phyloP scores from a whole-genome alignment of 768 basidiomycete genomes.

The Hysterangium stoloniferum region DNA sequence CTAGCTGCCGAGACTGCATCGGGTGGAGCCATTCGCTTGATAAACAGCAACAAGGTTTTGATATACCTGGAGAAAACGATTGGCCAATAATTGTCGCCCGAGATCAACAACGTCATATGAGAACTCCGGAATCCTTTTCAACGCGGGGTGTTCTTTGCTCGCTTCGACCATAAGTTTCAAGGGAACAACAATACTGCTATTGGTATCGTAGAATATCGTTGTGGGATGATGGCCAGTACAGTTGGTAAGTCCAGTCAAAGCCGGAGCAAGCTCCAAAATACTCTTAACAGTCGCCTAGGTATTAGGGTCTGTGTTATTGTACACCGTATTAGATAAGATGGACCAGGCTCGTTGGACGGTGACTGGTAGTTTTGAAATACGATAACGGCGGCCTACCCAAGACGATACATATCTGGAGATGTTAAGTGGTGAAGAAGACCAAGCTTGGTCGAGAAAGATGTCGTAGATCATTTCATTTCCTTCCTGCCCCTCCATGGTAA shows the following conservation, averaged over 20 bases:
- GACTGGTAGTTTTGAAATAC: constrained; percentile 19
- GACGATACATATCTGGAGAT: constrained; percentile 24
- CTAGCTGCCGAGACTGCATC: constrained; percentile 20
- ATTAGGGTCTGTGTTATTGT: constrained; percentile 29
- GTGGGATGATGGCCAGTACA: constrained; percentile 28
- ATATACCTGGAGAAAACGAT: constrained; percentile 30
- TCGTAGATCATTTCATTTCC: constrained; percentile 39
- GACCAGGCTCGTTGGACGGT: constrained; percentile 30
- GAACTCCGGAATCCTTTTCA: constrained; percentile 27
- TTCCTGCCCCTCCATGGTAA: constrained; percentile 34
- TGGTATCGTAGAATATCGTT: constrained; percentile 29
- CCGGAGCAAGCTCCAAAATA: constrained; percentile 31
- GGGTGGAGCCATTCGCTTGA: constrained; percentile 19
- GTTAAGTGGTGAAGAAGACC: constrained; percentile 29
- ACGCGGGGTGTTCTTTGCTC: constrained; percentile 13
- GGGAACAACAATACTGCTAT: constrained; percentile 17
- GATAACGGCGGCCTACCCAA: constrained; percentile 32
- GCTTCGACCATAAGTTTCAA: constrained; percentile 12
- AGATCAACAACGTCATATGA: constrained; percentile 32
- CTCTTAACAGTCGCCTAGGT: constrained; percentile 30
- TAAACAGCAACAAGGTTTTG: constrained; percentile 23
- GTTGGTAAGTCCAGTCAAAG: constrained; percentile 27
- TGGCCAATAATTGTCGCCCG: constrained; percentile 32
- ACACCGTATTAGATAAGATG: constrained; percentile 30
- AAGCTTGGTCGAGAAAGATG: constrained; percentile 34